A percentile compares a stretch with the other conserved stretches of the same genome.
These are phyloP conservation scores for Scenedesmus sp. DNA, from an alignment of 163 green algal species.

Conservation along the genomic window DNA sequence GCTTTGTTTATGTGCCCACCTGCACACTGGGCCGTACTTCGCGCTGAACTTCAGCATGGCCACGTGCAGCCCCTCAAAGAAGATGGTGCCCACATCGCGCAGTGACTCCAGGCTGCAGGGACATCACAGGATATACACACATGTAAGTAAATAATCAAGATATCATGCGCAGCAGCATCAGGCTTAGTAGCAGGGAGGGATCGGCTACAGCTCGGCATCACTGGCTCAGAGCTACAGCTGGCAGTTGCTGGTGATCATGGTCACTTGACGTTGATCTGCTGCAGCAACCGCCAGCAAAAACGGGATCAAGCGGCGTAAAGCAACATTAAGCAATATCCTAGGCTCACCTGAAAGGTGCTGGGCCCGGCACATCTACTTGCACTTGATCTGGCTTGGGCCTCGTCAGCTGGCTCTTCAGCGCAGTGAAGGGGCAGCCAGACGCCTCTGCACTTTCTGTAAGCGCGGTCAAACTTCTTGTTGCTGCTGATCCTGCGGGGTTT, in stretches of 20 bases:
- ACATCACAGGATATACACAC: not conserved
- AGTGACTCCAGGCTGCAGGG: slow-evolving; percentile 52
- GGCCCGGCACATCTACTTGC: slow-evolving; percentile 11
- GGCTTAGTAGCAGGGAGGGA: not conserved
- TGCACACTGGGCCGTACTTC: slow-evolving; percentile 74
- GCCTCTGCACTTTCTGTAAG: slow-evolving; percentile 1
- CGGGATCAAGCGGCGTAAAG: not conserved
- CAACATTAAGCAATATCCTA: not conserved
- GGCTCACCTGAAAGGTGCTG: slow-evolving; percentile 2
- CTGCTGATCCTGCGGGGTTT: slow-evolving; percentile 18
- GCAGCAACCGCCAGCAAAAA: not conserved
- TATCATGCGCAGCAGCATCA: not conserved
- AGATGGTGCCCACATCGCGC: slow-evolving; percentile 65
- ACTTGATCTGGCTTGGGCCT: not conserved
- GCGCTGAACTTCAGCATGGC: slow-evolving; percentile 71
- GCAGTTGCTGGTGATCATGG: not conserved
- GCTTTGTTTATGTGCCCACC: slow-evolving; percentile 33
- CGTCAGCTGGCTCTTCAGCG: slow-evolving; percentile 12
- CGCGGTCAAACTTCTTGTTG: not conserved
- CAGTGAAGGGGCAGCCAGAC: slow-evolving; percentile 30
- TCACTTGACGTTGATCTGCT: not conserved
- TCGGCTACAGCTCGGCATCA: not conserved
- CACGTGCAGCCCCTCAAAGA: slow-evolving; percentile 69
- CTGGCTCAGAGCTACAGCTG: not conserved
- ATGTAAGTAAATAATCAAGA: not conserved